Base-by-base conservation (phyloP, 495 filamentous ascomycete genomes). In the Xylaria scruposa region DNA sequence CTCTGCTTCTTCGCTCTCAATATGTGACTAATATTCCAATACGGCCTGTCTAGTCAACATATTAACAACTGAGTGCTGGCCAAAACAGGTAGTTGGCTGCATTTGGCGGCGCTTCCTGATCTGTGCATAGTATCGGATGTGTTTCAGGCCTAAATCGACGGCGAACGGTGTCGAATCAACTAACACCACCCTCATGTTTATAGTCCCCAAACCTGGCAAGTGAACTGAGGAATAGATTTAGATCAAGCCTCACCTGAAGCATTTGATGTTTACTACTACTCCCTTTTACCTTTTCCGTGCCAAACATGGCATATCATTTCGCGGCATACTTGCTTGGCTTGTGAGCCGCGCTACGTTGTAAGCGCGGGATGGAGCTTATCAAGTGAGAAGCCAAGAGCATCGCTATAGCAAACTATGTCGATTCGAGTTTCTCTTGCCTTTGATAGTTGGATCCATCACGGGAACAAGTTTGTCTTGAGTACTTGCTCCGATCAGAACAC, bases 211-310 rank as follows among this genome's bases (percentile, higher is more conserved):
- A 13, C 9, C 53, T 44, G 60, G 21, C 21, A 33, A 63, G 38
- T 44, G 21, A 44, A 40, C n/a, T 15, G 59, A 65, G 19, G 62
- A 9, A 51, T 38, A n/a, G 36, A 17, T 19, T 56, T 7, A 10
- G 19, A 36, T 26, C 36, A 36, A 67, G 65, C 49, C 17, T 67
- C 65, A 54, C 65, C 49, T 67, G 65, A 67, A 42, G 47, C 65
- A 67, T 47, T 63, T 3, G 7, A 63, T 44, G 24, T 29, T 51
- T 26, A 56, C 47, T 54, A 56, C 49, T 12, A 6, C 42, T 29
- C 46, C 4, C 63, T 46, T 67, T 21, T 13, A n/a, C 9, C 29
- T 13, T 33, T 1, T 68, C 21, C 15, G 17, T 68, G n/a, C 42
- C 62, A 3, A n/a, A 51, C 38, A 13, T 53, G 40, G 46, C 46